Conservation (phyloP, 345 rosid species). For the Brassica cretica region DNA sequence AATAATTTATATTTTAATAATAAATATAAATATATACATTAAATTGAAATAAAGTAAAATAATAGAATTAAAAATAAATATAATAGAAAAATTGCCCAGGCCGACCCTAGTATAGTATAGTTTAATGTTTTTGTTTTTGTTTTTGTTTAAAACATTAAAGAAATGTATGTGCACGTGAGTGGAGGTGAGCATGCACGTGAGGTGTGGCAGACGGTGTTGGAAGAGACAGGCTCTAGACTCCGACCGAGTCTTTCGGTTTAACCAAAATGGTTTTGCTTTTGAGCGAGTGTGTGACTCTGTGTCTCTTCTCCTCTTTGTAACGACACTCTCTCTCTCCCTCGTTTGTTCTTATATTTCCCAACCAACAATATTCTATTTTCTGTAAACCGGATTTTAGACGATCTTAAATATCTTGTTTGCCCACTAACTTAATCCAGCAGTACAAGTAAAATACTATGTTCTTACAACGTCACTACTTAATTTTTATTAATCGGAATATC, state of each 20-base stretch:
- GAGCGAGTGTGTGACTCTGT: slow-evolving; percentile 22
- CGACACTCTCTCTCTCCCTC: neutral
- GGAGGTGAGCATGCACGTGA: slow-evolving; percentile 39
- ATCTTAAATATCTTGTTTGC: slow-evolving; percentile 11
- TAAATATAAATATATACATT: too few species aligned
- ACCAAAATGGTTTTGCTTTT: slow-evolving; percentile 38
- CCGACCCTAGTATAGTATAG: too few species aligned
- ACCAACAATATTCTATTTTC: slow-evolving; percentile 14
- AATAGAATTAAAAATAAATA: too few species aligned
- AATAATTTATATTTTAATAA: too few species aligned
- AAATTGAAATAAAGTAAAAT: too few species aligned
- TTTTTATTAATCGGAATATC: neutral
- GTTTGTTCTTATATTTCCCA: slow-evolving; percentile 28
- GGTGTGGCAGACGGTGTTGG: slow-evolving; percentile 36
- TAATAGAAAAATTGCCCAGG: too few species aligned
- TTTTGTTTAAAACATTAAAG: neutral
- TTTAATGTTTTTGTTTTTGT: neutral
- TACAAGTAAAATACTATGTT: neutral
- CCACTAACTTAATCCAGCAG: neutral
- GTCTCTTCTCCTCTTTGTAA: slow-evolving; percentile 30
- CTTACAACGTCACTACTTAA: neutral
- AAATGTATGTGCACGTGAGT: slow-evolving; percentile 37
- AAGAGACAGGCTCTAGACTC: slow-evolving; percentile 25
- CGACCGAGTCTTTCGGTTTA: slow-evolving; percentile 40
- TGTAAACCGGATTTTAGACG: slow-evolving; percentile 11